Evolutionary conservation across 176 grass and related monocot genomes (phyloP), one percentile per base, ranked within the genome.

Genomic region (Lolium rigidum): DNA sequence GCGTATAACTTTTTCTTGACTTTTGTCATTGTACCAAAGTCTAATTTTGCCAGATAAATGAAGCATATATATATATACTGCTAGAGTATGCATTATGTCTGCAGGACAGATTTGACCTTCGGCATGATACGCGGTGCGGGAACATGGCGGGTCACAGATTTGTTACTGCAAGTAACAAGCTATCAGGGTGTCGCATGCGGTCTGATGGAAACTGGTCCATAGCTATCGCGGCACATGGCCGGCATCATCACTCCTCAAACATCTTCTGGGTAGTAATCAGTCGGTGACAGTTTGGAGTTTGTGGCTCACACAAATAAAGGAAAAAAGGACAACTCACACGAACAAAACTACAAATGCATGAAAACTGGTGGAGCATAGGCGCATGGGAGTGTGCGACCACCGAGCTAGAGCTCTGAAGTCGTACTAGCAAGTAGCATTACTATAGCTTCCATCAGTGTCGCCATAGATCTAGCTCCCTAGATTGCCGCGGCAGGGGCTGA

Each of bases 181-280:
- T 11, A 25, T 10, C 7, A 17, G n/a, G 39, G 54, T 16, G 2
- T 11, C 31, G 31, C 35, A 9, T 10, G 20, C 35, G n/a, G 13
- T 25, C 13, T 16, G 57, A 17, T 84, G 18, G 44, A 76, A 35
- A 38, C 57, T 65, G 72, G 46, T 24, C 71, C 38, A 54, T 50
- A 7, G 3, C 44, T 14, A 31, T 14, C 64, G 65, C 49, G 6
- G 72, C 82, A 84, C 80, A 66, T 66, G 72, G 59, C 46, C 83
- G 35, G 72, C 71, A 64, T 50, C 55, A 60, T 26, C 61, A 76
- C 73, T 28, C 73, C 21, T 64, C 72, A 17, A 85, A 48, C 72
- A 65, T 66, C 35, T 75, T 66, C 35, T 75, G 56, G 35, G 70
- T 35, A 64, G 58, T 46, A 85, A 85, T 77, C 72, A 64, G 46